A percentile compares a stretch with the other conserved stretches of the same genome.
Conservation (phyloP, 495 filamentous ascomycete species). For the Mycothermus thermophilus region DNA sequence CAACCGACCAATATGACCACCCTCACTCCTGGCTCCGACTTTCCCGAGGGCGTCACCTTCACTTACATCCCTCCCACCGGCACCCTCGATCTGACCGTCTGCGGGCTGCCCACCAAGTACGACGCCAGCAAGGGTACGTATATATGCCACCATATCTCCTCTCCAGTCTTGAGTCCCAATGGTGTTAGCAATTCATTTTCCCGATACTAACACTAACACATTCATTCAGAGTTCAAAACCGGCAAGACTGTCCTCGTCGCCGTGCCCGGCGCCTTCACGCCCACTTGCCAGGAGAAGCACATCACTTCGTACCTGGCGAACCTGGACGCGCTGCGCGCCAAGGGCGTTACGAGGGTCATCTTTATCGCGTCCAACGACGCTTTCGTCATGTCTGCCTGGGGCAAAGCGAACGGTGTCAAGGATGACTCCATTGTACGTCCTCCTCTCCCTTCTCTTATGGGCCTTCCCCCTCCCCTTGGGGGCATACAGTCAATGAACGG, state of each 20-base stretch:
- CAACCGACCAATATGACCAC: constrained; percentile 47
- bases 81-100: constrained; percentile 48
- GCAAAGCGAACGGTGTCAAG: constrained; percentile 78
- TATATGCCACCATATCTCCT: background rate
- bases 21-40: constrained; percentile 66
- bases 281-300: constrained; percentile 77
- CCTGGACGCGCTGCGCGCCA: constrained; percentile 54
- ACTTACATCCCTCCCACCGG: constrained; percentile 65
- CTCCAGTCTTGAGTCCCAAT: no score
- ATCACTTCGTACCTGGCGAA: constrained; percentile 75
- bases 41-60: constrained; percentile 69
- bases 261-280: constrained; percentile 91
- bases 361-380: constrained; percentile 84
- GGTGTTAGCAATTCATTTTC: background rate
- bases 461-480: background rate
- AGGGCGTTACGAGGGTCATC: constrained; percentile 76
- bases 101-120: constrained; percentile 68
- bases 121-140: constrained; percentile 56
- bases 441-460: background rate
- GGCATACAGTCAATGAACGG: no score
- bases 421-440: constrained; percentile 60
- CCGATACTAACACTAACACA: background rate
- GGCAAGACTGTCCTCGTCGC: constrained; percentile 89
- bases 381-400: constrained; percentile 91
- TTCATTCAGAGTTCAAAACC: constrained; percentile 51